Percentiles rank a stretch among this genome's conserved stretches.
phyloP scores from a whole-genome alignment of 345 rosid genomes.

The Erucastrum elatum region DNA sequence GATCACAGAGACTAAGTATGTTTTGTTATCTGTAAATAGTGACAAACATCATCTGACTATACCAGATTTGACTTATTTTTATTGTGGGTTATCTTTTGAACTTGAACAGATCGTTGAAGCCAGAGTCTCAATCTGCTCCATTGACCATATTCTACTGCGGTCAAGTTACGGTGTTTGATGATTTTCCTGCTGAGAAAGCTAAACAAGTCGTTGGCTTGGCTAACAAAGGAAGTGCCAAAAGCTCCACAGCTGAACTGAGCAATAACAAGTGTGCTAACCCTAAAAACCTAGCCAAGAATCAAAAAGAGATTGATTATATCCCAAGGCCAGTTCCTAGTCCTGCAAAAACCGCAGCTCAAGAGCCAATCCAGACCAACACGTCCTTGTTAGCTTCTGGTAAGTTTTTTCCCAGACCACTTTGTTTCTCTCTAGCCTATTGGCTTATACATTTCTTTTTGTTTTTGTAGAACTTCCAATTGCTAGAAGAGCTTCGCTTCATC shows the following conservation, averaged over 20 bases:
- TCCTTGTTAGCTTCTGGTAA: conserved; percentile 56
- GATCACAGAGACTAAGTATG: conserved; percentile 47
- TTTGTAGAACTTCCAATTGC: conserved; percentile 81
- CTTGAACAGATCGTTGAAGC: conserved; percentile 32
- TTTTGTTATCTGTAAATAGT: not conserved
- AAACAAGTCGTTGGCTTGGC: conserved; percentile 73
- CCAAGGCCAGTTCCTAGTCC: conserved; percentile 35
- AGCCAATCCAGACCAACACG: conserved; percentile 37
- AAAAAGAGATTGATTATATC: conserved; percentile 38
- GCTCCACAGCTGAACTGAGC: conserved; percentile 18
- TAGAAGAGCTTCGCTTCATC: conserved; percentile 86
- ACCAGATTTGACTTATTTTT: conserved; percentile 7
- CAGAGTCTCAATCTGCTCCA: conserved; percentile 50
- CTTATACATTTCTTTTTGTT: not conserved
- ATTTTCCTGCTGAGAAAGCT: conserved; percentile 76
- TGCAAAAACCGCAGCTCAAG: conserved; percentile 39
- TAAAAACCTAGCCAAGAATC: conserved; percentile 25
- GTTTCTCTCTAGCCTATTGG: not conserved
- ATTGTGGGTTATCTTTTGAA: conserved; percentile 1
- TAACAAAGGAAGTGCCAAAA: conserved; percentile 46
- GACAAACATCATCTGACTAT: not conserved
- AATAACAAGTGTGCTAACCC: conserved; percentile 19
- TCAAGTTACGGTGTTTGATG: conserved; percentile 70
- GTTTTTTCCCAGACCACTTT: not conserved
- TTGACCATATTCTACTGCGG: conserved; percentile 88